Base-by-base conservation (phyloP, 2,329 filamentous ascomycete genomes). In the Diaporthe caulivora region DNA sequence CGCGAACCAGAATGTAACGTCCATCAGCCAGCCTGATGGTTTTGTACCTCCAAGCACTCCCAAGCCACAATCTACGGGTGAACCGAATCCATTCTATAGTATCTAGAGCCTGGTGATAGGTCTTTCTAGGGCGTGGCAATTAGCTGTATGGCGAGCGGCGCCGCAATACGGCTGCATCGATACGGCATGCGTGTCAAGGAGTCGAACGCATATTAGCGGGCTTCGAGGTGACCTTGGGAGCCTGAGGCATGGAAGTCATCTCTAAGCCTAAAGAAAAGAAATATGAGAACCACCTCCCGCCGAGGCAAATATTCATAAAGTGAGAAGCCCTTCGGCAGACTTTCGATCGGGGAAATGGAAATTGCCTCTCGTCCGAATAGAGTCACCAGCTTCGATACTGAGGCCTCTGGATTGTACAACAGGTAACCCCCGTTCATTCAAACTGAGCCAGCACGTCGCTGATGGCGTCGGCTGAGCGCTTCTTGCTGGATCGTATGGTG, bases 401-500 rank as follows among this genome's bases (percentile, higher is more conserved):
- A 17, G 17, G n/a, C 17, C 49, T 31, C 49, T 5, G 17, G 5
- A 0, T 55, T 31, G 34, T 13, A 6, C 8, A 3, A 44, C 18
- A 17, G 4, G 17, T 69, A 24, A 44, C 15, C 10, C 10, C 17
- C 51, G 11, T 69, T 40, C 34, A 8, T 69, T 40, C 34, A 8
- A 69, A 29, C 0, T 26, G 55, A 29, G 55, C 62, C 42, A 71
- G 24, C 2, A n/a, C 31, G 29, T 71, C 68, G 24, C 55, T 49
- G 68, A 71, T 37, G 37, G 54, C 53, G 55, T 24, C 54, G 21
- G 47, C 31, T n/a, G 34, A 26, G 29, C 24, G 29, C 47, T 53
- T 71, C 44, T 71, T 71, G 18, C 55, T 58, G 18, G 55, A 40
- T 31, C 68, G 68, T 51, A 62, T 29, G n/a, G 11, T 18, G 3